Base-by-base conservation (phyloP, 1,139 yeast species). In the Blastobotrys raffinosifermentans region DNA sequence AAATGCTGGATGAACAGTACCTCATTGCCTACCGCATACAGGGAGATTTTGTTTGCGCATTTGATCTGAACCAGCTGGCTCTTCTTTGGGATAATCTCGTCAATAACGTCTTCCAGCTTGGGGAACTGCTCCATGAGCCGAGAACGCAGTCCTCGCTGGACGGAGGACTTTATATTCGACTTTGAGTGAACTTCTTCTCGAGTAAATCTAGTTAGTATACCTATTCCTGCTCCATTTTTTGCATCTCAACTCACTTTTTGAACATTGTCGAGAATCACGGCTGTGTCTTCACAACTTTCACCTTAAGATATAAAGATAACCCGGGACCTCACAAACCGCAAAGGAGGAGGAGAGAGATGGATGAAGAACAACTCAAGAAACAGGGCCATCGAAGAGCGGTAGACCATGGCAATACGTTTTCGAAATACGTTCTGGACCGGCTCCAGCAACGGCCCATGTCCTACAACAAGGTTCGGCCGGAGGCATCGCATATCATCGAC, bases 151-250 rank as follows among this genome's bases (percentile, higher is more conserved):
- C 84, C 83, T 61, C 96, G 75, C 58, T 87, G 96, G 9, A 82
- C 91, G 1, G 96, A 87, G 1, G 96, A 85, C 63, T 89, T 89
- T 61, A 87, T 81, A 57, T 87, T 89, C 10, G 96, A 80, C 48
- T 93, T 80, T 9, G 96, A 81, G 54, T 86, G 94, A 36, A 87
- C 73, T 56, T 87, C 96, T 37, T 86, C 96, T 51, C 76, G 80
- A 21, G 86, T 72, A 64, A 87, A 86, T 60, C 86, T 85, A 67
- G 72, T 27, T 72, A 21, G 26, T 13, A 10, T 16, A 15, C 25
- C 17, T 18, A 19, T 19, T 19, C 19, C 14, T 3, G 23, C 21
- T 7, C 25, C n/a, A 4, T 21, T 8, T 3, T 19, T 25, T n/a
- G 16, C 18, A 13, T 22, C 18, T 13, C 19, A 10, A 34, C 49